Conservation (phyloP, 129 eudicot genomes). For the Rutidosis leptorrhynchoides region DNA sequence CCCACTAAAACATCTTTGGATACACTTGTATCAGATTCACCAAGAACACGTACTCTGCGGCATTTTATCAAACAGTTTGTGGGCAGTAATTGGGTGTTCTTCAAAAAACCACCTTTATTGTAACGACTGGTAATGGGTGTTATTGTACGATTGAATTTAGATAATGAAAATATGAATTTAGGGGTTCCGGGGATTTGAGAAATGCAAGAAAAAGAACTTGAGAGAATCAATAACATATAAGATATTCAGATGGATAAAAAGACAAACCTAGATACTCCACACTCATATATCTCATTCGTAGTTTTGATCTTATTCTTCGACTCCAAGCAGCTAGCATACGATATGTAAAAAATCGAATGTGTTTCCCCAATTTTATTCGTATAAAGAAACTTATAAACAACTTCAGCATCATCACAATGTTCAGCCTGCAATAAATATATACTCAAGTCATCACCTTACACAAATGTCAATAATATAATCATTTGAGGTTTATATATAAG, state of each 20-base stretch:
- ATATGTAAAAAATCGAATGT: conserved; percentile 68
- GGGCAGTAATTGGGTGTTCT: conserved; percentile 12
- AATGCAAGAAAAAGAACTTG: conserved; percentile 43
- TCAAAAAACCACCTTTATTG: background rate
- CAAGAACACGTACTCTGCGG: conserved; percentile 43
- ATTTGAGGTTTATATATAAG: background rate
- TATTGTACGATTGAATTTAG: conserved; percentile 17
- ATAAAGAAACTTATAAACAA: conserved; percentile 75
- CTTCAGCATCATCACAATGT: conserved; percentile 79
- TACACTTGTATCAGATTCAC: conserved; percentile 42
- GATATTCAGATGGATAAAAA: background rate
- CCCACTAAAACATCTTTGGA: conserved; percentile 57
- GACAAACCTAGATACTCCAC: conserved; percentile 66
- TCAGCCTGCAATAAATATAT: conserved; percentile 62
- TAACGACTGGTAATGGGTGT: conserved; percentile 20
- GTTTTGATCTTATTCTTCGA: conserved; percentile 68
- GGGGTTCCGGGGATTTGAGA: conserved; percentile 17
- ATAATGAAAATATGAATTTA: conserved; percentile 19
- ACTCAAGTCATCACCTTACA: background rate
- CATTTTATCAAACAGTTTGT: conserved; percentile 23
- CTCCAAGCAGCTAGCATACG: conserved; percentile 81
- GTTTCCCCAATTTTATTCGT: conserved; percentile 70
- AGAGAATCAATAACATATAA: conserved; percentile 32
- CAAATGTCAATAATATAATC: background rate
- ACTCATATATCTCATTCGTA: conserved; percentile 72